Evolutionary conservation across 106 monocot genomes (phyloP), one percentile per base, ranked within the genome.

Genomic region (Platanthera zijinensis): DNA sequence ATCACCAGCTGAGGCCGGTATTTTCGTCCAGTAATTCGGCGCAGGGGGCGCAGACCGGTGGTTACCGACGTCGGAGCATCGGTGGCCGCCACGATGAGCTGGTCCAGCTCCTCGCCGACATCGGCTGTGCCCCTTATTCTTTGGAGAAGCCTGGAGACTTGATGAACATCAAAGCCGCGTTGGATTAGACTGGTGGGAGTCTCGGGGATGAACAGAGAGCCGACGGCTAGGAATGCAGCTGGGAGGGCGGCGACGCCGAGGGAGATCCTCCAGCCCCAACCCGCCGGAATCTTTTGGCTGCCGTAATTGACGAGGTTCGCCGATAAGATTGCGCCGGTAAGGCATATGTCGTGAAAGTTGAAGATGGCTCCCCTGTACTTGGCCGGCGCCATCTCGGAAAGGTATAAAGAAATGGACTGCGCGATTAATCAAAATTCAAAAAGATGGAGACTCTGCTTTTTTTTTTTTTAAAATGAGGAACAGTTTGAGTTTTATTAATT

Each of bases 1-100:
- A 87, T 83, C 57, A 81, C 73, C 8, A 90, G 39, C 3, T 90
- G 79, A 0, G 79, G 90, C 52, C 90, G 75, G 64, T 87, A 81
- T 71, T 74, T 64, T 47, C 85, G 53, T 21, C 22, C 25, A 15
- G 18, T 14, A 19, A 77, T 70, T 15, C 6, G 8, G 25, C 69
- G 13, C 25, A 66, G 63, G 0, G 70, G 25, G n/a, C 32, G 30
- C 1, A 67, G 25, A 1, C 10, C 1, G 21, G 47, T 4, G 6
- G 17, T 7, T 0, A 25, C 10, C 2, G 70, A 70, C 5, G 70
- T 0, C 39, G 78, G 25, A 13, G 51, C 14, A 0, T 13, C 10
- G 18, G 4, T 11, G 17, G 71, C 46, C 56, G 86, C 61, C 3
- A 11, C 10, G 8, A 52, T 12, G n/a, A 86, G 70, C 45, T 79